phyloP scores from a whole-genome alignment of 257 asterid genomes.

The Leptodermis oblonga region DNA sequence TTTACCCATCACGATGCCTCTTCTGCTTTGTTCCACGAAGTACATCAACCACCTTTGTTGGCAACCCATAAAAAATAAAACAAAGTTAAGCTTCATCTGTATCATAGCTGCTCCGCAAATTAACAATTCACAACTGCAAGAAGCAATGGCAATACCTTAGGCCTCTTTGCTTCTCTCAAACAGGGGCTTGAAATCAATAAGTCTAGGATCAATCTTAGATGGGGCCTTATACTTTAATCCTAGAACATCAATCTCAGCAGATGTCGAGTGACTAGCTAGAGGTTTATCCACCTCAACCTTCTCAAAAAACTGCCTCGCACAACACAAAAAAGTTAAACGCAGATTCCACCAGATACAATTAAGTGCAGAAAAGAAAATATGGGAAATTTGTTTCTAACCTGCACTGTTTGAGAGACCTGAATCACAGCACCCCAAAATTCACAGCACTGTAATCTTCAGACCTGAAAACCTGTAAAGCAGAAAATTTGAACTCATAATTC shows the following conservation, averaged over 20 bases:
- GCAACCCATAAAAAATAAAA: not conserved
- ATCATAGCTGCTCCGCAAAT: not conserved
- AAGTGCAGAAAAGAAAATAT: too few relatives aligned
- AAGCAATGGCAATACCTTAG: conserved; percentile 50
- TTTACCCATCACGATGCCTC: too few relatives aligned
- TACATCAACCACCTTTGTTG: conserved; percentile 67
- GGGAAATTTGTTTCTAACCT: conserved; percentile 36
- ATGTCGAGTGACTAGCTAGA: conserved; percentile 75
- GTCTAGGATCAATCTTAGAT: conserved; percentile 93
- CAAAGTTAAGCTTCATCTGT: not conserved
- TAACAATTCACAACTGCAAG: not conserved
- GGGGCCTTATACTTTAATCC: conserved; percentile 97
- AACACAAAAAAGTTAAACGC: conserved; percentile 17
- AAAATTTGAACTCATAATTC: not conserved
- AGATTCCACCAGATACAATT: too few relatives aligned
- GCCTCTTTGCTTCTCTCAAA: conserved; percentile 75
- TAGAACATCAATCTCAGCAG: conserved; percentile 86
- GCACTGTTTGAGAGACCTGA: too few relatives aligned
- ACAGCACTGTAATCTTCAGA: conserved; percentile 91
- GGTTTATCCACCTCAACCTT: conserved; percentile 96
- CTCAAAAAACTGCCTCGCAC: conserved; percentile 64
- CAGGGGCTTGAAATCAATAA: conserved; percentile 80
- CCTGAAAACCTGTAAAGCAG: conserved; percentile 63
- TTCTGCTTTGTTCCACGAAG: conserved; percentile 65
- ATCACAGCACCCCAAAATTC: too few relatives aligned